Conservation (phyloP, 345 rosid genomes). For the Excoecaria agallocha region DNA sequence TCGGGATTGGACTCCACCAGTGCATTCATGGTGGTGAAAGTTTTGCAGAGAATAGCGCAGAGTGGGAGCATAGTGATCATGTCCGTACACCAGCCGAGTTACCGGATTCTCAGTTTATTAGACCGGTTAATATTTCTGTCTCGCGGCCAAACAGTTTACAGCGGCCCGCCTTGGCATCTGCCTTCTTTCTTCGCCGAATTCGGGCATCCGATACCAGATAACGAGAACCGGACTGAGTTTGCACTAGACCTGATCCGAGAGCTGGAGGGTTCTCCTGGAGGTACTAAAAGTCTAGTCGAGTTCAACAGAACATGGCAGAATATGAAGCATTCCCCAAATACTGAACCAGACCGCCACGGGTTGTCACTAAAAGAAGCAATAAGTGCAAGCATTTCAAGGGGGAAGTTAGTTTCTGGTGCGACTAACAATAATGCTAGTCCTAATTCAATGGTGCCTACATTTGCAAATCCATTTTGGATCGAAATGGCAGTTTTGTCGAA, state of each 20-base stretch:
- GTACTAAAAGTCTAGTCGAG: slow-evolving; percentile 70
- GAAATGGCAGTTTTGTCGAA: slow-evolving; percentile 74
- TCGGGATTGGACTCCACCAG: slow-evolving; percentile 94
- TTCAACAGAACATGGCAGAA: slow-evolving; percentile 78
- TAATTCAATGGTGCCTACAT: slow-evolving; percentile 65
- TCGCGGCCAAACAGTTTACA: slow-evolving; percentile 88
- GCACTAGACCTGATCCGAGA: slow-evolving; percentile 80
- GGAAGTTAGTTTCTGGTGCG: slow-evolving; percentile 78
- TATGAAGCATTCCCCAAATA: slow-evolving; percentile 42
- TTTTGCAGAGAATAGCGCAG: slow-evolving; percentile 82
- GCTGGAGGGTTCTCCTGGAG: slow-evolving; percentile 85
- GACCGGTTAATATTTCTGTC: slow-evolving; percentile 78
- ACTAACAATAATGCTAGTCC: slow-evolving; percentile 33
- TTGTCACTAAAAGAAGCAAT: slow-evolving; percentile 87
- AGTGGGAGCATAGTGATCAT: slow-evolving; percentile 90
- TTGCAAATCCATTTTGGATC: slow-evolving; percentile 79
- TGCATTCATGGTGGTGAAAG: slow-evolving; percentile 96
- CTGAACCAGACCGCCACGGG: slow-evolving; percentile 37
- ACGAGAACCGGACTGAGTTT: slow-evolving; percentile 84
- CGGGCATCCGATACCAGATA: slow-evolving; percentile 84
- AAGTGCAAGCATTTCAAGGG: slow-evolving; percentile 78
- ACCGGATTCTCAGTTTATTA: slow-evolving; percentile 69
- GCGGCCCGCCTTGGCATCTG: slow-evolving; percentile 69
- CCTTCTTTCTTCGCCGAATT: slow-evolving; percentile 68
- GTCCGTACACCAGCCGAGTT: slow-evolving; percentile 96